Evolutionary conservation across 116 monocot genomes (phyloP), one percentile per base, ranked within the genome.

Genomic region (Thalassia testudinum): DNA sequence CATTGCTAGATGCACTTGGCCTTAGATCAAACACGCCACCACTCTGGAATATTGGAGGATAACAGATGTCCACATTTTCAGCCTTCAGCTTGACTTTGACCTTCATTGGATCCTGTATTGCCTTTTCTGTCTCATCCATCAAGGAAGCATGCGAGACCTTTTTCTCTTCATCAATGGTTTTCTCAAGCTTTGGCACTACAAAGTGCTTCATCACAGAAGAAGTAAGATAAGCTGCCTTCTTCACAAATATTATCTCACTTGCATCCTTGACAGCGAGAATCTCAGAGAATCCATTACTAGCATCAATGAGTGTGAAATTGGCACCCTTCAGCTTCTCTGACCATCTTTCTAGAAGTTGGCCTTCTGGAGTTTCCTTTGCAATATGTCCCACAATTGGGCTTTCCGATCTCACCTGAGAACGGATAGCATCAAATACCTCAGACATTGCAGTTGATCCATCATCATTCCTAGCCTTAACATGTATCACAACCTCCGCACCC

Each of bases 41-140:
- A 72, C 86, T 86, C 68, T 92, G 92, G 55, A 92, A 86, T 20
- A 92, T 83, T 20, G 86, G 82, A 47, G 92, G 92, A 54, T 92
- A 92, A 60, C 92, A 92, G 59, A 92, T 92, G 43, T 86, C 92
- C 50, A 92, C 86, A 72, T 92, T 86, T 62, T 86, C 92, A 11
- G 76, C 62, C 63, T 86, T 92, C 42, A 92, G 68, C 59, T 92
- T 92, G 17, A 92, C 70, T 53, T 80, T 82, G 43, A 86, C 47
- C 61, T 72, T 82, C 17, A 59, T 16, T 18, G 92, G 92, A 14
- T 86, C 76, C 14, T 72, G 72, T 63, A 92, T 86, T 21, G 66
- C 66, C 59, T 80, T 86, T 24, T 92, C 86, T 14, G 92, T 83
- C 7, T 75, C 72, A 60, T 92, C 86, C 92, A 92, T 92, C 49